Evolutionary conservation across 495 filamentous ascomycete species (phyloP).

Genomic region (Penicillium canariense): DNA sequence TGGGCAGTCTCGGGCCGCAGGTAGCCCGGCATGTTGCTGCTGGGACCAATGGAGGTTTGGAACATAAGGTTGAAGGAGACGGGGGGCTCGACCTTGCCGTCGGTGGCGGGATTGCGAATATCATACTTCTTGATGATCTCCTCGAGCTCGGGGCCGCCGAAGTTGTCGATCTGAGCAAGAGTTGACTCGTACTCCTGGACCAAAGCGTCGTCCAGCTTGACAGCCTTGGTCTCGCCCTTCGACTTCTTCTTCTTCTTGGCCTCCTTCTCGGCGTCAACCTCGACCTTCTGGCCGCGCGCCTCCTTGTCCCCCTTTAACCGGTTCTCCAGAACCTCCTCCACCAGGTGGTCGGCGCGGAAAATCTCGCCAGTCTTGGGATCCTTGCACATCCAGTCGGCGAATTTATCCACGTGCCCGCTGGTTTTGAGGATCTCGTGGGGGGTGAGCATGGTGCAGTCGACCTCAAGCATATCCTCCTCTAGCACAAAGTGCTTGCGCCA

Average conservation of each 20-base stretch:
- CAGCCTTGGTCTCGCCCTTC: slow-evolving; percentile 50
- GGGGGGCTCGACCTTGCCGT: slow-evolving; percentile 59
- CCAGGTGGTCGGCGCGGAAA: slow-evolving; percentile 90
- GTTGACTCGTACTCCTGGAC: slow-evolving; percentile 67
- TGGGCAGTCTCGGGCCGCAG: slow-evolving; percentile 67
- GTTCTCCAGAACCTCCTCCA: slow-evolving; percentile 86
- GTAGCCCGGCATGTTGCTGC: slow-evolving; percentile 60
- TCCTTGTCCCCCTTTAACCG: slow-evolving; percentile 79
- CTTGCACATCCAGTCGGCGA: slow-evolving; percentile 99
- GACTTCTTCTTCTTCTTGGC: slow-evolving; percentile 65
- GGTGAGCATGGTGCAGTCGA: slow-evolving; percentile 82
- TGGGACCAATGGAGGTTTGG: slow-evolving; percentile 67
- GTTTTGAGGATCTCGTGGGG: slow-evolving; percentile 93
- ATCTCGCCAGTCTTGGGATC: slow-evolving; percentile 97
- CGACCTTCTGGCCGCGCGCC: slow-evolving; percentile 68
- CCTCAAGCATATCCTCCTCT: slow-evolving; percentile 89
- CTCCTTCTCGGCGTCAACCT: slow-evolving; percentile 62
- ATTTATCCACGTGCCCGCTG: slow-evolving; percentile 95
- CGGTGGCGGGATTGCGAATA: slow-evolving; percentile 63
- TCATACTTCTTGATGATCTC: slow-evolving; percentile 61
- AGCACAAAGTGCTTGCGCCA: slow-evolving; percentile 93
- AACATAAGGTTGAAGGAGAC: slow-evolving; percentile 76
- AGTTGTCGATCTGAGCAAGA: slow-evolving; percentile 73
- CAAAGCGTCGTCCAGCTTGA: slow-evolving; percentile 62
- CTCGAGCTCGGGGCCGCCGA: slow-evolving; percentile 61